Evolutionary conservation across 257 asterid genomes (phyloP), one percentile per base, ranked within the genome.

Genomic region (Coffea canephora): DNA sequence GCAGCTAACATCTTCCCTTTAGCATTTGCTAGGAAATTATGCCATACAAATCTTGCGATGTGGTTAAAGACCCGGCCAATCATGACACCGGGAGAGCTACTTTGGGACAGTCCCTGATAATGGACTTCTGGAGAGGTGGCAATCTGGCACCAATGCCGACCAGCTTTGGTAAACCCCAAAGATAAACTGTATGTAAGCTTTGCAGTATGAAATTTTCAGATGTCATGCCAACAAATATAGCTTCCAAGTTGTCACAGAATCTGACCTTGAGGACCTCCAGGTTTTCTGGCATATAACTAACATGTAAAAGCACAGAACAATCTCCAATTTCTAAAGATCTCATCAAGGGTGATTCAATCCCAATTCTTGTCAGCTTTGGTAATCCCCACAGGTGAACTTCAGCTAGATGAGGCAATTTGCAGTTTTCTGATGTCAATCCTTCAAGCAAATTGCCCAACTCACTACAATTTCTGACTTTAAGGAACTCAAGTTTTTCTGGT

Each of bases 121-220:
- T 31, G 41, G 16, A 10, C 11, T 74, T 34, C 52, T 54, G 49
- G 18, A 16, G 50, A 77, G 41, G 10, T 34, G 74, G 80, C n/a
- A 75, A 25, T 19, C 43, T 13, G 67, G n/a, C 34, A 67, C 66
- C 73, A 48, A 65, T 67, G 52, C 80, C 27, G 13, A 14, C 52
- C 43, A 73, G 64, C 65, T n/a, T 50, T 27, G 77, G 77, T 49
- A 73, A 50, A n/a, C 41, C 25, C 77, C 64, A 50, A 43, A 49
- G 65, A 31, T 50, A 65, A 27, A 73, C 21, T 7, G 11, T 49
- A 15, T 73, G 43, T 27, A 65, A 27, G 6, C 69, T 27, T 65
- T 3, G 19, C 36, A 49, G 10, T 48, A 14, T 15, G 55, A 21
- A 5, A 27, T 27, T 31, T 45, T 73, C 77, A 19, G 78, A 31